phyloP scores from a whole-genome alignment of 2,329 filamentous ascomycete species.

The Zarea fungicola region DNA sequence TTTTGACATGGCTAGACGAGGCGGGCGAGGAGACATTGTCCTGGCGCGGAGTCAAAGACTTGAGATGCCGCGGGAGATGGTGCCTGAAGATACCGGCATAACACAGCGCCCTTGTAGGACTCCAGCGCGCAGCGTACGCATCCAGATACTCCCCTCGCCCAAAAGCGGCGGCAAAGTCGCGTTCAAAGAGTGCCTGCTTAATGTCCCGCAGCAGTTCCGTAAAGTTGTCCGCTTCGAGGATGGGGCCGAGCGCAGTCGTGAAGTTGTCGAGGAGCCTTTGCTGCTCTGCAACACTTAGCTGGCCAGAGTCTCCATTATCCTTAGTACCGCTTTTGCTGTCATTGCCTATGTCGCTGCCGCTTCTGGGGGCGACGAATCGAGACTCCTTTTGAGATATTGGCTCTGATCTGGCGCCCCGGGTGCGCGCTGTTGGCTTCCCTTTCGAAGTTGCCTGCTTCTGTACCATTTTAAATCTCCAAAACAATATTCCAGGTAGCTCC shows the following conservation, averaged over 20 bases:
- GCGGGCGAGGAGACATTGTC: not conserved
- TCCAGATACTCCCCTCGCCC: conserved; percentile 63
- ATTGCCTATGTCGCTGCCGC: not conserved
- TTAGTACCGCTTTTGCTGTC: not conserved
- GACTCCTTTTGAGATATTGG: too few species aligned
- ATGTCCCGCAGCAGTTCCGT: conserved; percentile 66
- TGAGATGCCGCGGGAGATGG: not conserved
- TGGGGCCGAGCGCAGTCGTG: conserved; percentile 34
- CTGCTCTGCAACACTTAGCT: conserved; percentile 33
- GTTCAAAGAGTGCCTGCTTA: conserved; percentile 78
- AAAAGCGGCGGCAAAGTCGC: conserved; percentile 81
- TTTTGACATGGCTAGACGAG: conserved; percentile 27
- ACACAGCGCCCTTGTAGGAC: conserved; percentile 75
- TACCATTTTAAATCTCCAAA: not conserved
- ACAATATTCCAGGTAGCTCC: too few species aligned
- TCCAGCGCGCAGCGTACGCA: conserved; percentile 88
- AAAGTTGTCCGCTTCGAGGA: conserved; percentile 52
- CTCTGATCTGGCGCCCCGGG: not conserved
- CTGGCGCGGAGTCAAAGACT: conserved; percentile 24
- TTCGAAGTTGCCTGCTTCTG: not conserved
- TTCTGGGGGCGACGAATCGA: too few species aligned
- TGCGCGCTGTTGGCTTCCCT: not conserved
- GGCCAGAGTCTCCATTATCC: too few species aligned
- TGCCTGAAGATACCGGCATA: conserved; percentile 58
- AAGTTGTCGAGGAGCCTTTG: conserved; percentile 72